Evolutionary conservation across 495 filamentous ascomycete genomes (phyloP).

Genomic region (Elasticomyces elasticus): DNA sequence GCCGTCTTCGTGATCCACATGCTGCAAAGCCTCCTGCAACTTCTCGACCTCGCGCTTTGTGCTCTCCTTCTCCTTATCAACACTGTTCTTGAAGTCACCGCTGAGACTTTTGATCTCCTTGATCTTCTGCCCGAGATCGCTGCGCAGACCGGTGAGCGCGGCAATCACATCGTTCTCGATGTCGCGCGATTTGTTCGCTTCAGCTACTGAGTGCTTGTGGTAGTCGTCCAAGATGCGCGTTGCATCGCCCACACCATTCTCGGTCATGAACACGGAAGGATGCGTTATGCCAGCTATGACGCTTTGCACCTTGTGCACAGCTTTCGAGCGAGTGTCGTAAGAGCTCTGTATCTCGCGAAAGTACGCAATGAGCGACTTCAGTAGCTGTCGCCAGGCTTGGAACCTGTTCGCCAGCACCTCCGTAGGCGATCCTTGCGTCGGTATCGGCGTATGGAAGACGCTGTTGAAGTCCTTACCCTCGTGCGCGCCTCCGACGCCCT

Average conservation of each 20-base stretch:
- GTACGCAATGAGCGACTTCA: conserved; percentile 91
- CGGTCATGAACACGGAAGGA: conserved; percentile 58
- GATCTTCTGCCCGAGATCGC: conserved; percentile 86
- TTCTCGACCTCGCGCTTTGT: conserved; percentile 62
- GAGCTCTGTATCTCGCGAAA: conserved; percentile 87
- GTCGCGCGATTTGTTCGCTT: conserved; percentile 80
- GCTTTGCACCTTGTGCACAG: conserved; percentile 71
- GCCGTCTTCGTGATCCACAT: conserved; percentile 65
- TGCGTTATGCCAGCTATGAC: conserved; percentile 68
- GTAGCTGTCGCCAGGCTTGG: conserved; percentile 92
- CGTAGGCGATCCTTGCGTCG: conserved; percentile 76
- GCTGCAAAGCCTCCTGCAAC: conserved; percentile 68
- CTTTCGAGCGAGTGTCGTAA: conserved; percentile 79
- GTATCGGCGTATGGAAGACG: conserved; percentile 79
- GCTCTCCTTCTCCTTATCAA: conserved; percentile 67
- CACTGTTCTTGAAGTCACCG: conserved; percentile 87
- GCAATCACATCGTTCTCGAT: conserved; percentile 86
- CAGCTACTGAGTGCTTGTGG: conserved; percentile 68
- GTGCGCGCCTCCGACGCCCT: conserved; percentile 44
- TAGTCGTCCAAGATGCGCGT: conserved; percentile 68
- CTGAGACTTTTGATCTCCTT: conserved; percentile 92
- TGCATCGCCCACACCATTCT: conserved; percentile 67
- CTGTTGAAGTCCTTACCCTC: conserved; percentile 61
- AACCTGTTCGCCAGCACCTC: conserved; percentile 85
- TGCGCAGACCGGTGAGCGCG: conserved; percentile 72